Evolutionary conservation across 2,329 filamentous ascomycete genomes (phyloP).

Genomic region (Colletotrichum spaethianum): DNA sequence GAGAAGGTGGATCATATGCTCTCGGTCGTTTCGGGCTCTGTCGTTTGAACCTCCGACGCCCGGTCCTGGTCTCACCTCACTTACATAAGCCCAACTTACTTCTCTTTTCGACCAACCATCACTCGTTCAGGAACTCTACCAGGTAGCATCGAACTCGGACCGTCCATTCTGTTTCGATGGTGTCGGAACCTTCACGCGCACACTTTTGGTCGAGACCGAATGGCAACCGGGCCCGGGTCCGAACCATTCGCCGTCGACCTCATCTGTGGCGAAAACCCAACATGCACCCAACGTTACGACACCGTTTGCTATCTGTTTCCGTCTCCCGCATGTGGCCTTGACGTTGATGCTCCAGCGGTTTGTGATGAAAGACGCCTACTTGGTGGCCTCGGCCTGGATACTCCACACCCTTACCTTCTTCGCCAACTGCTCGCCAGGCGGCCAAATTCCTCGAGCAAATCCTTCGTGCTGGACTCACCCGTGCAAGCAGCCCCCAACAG

Average conservation of each 20-base stretch:
- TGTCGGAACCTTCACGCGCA: background rate
- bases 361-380: constrained; percentile 46
- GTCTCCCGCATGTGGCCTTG: background rate
- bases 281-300: too few species aligned
- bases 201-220: too few species aligned
- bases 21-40: constrained; percentile 15
- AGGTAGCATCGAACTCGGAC: background rate
- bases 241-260: background rate
- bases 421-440: constrained; percentile 54
- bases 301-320: background rate
- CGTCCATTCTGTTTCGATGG: background rate
- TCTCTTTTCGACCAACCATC: background rate
- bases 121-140: background rate
- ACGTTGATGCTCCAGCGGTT: too few species aligned
- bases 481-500: background rate
- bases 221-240: background rate
- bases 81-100: constrained; percentile 11
- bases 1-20: background rate
- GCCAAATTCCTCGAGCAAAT: constrained; percentile 50
- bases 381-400: constrained; percentile 51
- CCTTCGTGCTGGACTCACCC: constrained; percentile 41
- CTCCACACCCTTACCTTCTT: constrained; percentile 52
- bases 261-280: background rate
- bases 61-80: background rate
- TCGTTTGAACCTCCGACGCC: constrained; percentile 4